Evolutionary conservation across 352 stramenopile species (phyloP).

Genomic region (Pythium sukuiense): DNA sequence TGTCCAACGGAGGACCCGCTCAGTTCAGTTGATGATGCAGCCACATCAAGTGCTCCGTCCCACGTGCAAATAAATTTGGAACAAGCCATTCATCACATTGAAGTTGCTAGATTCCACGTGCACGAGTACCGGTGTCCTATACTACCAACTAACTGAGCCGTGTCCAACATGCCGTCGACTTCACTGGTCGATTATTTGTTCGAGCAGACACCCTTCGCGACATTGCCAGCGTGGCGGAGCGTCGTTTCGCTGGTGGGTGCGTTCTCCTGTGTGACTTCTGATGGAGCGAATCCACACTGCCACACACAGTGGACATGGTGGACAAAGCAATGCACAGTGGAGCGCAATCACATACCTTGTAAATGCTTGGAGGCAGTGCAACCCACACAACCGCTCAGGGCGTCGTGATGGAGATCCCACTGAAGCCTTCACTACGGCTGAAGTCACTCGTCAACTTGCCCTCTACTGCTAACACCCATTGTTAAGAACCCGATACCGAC

Average conservation of each 20-base stretch:
- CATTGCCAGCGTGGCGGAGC: neutral
- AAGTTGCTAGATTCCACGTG: too few species aligned
- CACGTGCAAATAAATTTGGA: too few species aligned
- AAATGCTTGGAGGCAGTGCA: too few species aligned
- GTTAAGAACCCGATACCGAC: slow-evolving; percentile 3
- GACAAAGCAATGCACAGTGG: neutral
- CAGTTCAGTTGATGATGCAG: neutral
- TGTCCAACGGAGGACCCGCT: neutral
- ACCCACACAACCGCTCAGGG: too few species aligned
- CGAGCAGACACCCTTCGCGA: too few species aligned
- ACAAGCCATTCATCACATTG: too few species aligned
- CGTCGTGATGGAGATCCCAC: neutral
- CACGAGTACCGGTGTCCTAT: too few species aligned
- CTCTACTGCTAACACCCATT: neutral
- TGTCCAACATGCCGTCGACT: too few species aligned
- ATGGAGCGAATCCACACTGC: too few species aligned
- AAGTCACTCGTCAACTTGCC: neutral
- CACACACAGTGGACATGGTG: neutral
- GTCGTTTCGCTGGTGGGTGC: neutral
- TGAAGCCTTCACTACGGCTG: neutral
- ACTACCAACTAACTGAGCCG: too few species aligned
- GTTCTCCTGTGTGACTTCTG: neutral
- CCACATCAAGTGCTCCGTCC: neutral
- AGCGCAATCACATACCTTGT: too few species aligned
- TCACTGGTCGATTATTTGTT: too few species aligned